A percentile compares a stretch with the other conserved stretches of the same genome.
These are phyloP conservation scores for Marasmius oreades DNA, from an alignment of 1,284 basidiomycete genomes.

Conservation along the genomic window DNA sequence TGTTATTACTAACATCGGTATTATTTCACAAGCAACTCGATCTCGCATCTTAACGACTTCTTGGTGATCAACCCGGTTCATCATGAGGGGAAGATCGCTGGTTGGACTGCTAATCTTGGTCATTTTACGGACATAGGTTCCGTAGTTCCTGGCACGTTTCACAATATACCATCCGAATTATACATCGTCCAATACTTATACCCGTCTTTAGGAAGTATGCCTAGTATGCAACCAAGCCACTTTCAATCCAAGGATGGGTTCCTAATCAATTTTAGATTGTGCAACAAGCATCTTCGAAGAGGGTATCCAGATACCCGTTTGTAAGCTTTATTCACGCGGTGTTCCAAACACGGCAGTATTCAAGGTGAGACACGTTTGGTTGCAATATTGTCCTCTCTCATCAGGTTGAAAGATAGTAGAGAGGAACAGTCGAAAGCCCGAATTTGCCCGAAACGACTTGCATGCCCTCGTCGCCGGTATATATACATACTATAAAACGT, in stretches of 20 bases:
- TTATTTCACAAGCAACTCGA: slow-evolving; percentile 16
- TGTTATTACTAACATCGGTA: not conserved
- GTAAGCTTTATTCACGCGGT: slow-evolving; percentile 25
- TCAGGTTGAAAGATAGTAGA: slow-evolving; percentile 21
- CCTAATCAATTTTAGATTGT: slow-evolving; percentile 17
- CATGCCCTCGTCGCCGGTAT: slow-evolving; percentile 25
- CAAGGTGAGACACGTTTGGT: slow-evolving; percentile 8
- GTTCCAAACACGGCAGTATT: slow-evolving; percentile 23
- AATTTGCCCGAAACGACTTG: slow-evolving; percentile 27
- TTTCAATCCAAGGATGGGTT: no score
- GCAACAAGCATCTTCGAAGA: slow-evolving; percentile 25
- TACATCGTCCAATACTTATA: no score
- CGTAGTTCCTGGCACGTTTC: not conserved
- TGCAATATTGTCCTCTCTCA: not conserved
- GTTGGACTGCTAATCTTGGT: slow-evolving; percentile 23
- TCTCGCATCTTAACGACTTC: slow-evolving; percentile 26
- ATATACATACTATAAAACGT: not conserved
- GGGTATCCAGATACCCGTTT: slow-evolving; percentile 28
- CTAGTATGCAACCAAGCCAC: slow-evolving; percentile 13
- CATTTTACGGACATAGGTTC: slow-evolving; percentile 23
- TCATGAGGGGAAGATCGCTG: slow-evolving; percentile 20
- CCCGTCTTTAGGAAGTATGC: slow-evolving; percentile 20
- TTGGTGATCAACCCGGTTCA: slow-evolving; percentile 24
- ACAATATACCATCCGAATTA: not conserved
- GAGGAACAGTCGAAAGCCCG: slow-evolving; percentile 26